Percentiles rank a stretch among this genome's conserved stretches.
Evolutionary conservation across 2,329 filamentous ascomycete genomes (phyloP).

Genomic region (Penicillium aurantiogriseum): DNA sequence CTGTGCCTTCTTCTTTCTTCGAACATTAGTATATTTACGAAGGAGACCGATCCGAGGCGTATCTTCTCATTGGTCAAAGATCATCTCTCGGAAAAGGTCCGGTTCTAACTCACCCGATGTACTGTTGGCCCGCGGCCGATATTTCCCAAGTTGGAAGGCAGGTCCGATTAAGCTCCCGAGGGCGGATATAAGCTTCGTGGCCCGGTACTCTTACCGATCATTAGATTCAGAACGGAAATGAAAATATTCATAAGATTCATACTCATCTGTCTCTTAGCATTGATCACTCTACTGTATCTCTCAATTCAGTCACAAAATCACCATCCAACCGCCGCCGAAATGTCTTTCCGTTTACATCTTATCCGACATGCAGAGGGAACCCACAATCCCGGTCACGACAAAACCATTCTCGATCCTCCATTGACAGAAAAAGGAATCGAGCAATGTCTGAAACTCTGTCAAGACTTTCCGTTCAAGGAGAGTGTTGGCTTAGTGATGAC

Average conservation of each 20-base stretch:
- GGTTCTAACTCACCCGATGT: no score
- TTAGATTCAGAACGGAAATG: no score
- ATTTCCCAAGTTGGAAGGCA: no score
- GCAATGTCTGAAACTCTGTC: neutral
- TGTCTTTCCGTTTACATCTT: slow-evolving; percentile 3
- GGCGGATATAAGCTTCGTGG: no score
- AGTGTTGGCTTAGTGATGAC: neutral
- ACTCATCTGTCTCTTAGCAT: neutral
- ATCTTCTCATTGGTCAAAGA: no score
- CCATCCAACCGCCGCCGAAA: neutral
- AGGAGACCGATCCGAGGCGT: no score
- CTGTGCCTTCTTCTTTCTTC: neutral
- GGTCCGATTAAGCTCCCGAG: no score
- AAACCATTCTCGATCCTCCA: neutral
- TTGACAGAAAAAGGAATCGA: neutral
- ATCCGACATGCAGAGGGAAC: neutral
- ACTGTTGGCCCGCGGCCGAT: no score
- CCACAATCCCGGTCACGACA: neutral
- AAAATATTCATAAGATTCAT: no score
- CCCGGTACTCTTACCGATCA: no score
- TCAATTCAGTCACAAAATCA: neutral
- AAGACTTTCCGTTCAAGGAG: neutral
- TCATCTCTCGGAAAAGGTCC: no score
- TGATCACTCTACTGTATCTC: neutral
- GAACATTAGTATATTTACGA: neutral